Conservation (phyloP, 75 land plant species). For the Gnetum montanum region DNA sequence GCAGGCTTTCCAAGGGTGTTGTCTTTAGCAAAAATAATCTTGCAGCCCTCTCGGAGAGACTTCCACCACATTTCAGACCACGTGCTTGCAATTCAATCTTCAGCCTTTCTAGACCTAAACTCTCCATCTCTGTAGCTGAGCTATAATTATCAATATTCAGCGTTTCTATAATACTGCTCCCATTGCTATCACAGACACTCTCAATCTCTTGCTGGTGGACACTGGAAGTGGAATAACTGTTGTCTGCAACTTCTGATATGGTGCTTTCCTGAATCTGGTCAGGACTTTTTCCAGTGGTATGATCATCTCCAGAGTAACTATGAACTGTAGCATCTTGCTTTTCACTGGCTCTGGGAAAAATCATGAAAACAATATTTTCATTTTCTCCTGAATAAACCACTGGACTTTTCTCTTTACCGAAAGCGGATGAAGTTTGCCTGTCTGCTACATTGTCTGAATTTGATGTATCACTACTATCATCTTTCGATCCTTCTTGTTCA, state of each 20-base stretch:
- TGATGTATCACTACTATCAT: slow-evolving; percentile 1
- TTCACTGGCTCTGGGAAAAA: not conserved
- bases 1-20: slow-evolving; percentile 66
- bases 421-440: not conserved
- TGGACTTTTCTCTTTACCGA: not conserved
- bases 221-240: no score
- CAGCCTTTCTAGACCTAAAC: slow-evolving; percentile 69
- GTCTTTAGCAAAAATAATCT: slow-evolving; percentile 85
- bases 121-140: slow-evolving; percentile 63
- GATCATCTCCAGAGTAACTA: not conserved
- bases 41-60: slow-evolving; percentile 75
- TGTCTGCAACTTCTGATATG: no score
- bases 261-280: no score
- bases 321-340: not conserved
- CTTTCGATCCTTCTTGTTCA: no score
- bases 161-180: slow-evolving; percentile 13
- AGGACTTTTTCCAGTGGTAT: not conserved
- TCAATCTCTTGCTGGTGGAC: not conserved
- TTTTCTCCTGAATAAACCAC: not conserved
- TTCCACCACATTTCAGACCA: slow-evolving; percentile 93
- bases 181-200: not conserved
- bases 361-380: not conserved
- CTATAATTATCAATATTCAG: slow-evolving; percentile 35
- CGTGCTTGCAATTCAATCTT: slow-evolving; percentile 62
- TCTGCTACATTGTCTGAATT: slow-evolving; percentile 2